phyloP scores from a whole-genome alignment of 78 protist genomes.

The Protostelium mycophagum region DNA sequence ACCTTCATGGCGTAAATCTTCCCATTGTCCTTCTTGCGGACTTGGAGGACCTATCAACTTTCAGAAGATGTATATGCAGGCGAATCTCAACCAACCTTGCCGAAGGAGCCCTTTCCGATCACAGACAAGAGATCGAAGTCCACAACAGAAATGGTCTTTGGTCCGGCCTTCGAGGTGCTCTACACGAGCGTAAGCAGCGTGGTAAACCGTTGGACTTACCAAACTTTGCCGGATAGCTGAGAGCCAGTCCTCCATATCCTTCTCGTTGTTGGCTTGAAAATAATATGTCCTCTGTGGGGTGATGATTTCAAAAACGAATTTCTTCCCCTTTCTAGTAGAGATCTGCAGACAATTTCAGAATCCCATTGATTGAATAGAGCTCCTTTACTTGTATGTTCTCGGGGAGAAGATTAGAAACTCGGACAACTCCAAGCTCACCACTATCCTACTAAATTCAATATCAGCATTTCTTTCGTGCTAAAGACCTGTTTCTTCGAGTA shows the following conservation, averaged over 20 bases:
- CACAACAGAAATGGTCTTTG: conserved; percentile 21
- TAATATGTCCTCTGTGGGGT: conserved; percentile 54
- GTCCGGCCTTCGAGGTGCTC: background rate
- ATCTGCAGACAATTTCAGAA: background rate
- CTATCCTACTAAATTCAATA: background rate
- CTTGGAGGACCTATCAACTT: conserved; percentile 88
- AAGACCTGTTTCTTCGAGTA: conserved; percentile 1
- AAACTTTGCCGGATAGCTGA: background rate
- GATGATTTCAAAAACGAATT: conserved; percentile 44
- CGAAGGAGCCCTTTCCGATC: conserved; percentile 76
- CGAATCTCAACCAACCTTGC: conserved; percentile 85
- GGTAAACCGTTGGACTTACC: background rate
- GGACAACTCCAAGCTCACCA: background rate
- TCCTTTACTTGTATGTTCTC: background rate
- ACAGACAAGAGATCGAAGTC: conserved; percentile 73
- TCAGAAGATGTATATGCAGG: no score
- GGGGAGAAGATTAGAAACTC: background rate
- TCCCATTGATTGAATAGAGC: background rate
- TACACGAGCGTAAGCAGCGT: background rate
- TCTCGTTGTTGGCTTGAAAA: conserved; percentile 30
- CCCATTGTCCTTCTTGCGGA: conserved; percentile 61
- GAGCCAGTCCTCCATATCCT: conserved; percentile 47
- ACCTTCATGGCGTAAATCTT: conserved; percentile 81
- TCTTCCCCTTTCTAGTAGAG: conserved; percentile 41
- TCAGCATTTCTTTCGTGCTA: background rate